Evolutionary conservation across 176 grass and related monocot genomes (phyloP).

Genomic region (Carex scoparia): DNA sequence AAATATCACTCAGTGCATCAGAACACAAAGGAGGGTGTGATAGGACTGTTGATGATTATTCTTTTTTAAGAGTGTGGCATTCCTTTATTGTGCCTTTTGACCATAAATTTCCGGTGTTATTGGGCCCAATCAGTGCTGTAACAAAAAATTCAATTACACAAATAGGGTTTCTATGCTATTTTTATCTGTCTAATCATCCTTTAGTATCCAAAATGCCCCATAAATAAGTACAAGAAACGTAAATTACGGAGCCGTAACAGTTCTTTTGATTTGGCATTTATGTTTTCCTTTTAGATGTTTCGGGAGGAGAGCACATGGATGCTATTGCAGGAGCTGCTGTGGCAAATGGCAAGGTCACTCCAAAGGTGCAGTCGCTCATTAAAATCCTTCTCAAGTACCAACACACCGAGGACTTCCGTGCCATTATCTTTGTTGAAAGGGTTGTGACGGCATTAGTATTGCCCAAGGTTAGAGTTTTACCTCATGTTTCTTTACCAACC

Average conservation of each 20-base stretch:
- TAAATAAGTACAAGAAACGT: background rate
- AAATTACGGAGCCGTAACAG: background rate
- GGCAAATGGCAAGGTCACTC: slow-evolving; percentile 96
- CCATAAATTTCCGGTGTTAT: background rate
- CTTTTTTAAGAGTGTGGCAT: background rate
- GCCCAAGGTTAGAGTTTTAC: slow-evolving; percentile 66
- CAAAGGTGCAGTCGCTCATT: slow-evolving; percentile 88
- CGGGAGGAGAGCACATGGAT: slow-evolving; percentile 98
- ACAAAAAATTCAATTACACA: background rate
- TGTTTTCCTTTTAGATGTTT: slow-evolving; percentile 61
- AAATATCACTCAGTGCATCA: background rate
- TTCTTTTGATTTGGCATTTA: background rate
- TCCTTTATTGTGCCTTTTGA: background rate
- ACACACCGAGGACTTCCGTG: slow-evolving; percentile 92
- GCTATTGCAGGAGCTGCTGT: slow-evolving; percentile 85
- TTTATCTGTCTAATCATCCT: background rate
- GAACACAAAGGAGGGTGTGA: background rate
- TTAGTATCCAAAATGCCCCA: background rate
- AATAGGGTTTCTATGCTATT: background rate
- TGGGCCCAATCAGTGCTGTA: background rate
- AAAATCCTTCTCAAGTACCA: slow-evolving; percentile 98
- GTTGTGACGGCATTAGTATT: slow-evolving; percentile 96
- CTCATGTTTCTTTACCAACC: background rate
- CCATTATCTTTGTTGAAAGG: slow-evolving; percentile 98
- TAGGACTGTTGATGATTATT: background rate